phyloP scores from a whole-genome alignment of 208 protist genomes.

The Tritrichomonas foetus region DNA sequence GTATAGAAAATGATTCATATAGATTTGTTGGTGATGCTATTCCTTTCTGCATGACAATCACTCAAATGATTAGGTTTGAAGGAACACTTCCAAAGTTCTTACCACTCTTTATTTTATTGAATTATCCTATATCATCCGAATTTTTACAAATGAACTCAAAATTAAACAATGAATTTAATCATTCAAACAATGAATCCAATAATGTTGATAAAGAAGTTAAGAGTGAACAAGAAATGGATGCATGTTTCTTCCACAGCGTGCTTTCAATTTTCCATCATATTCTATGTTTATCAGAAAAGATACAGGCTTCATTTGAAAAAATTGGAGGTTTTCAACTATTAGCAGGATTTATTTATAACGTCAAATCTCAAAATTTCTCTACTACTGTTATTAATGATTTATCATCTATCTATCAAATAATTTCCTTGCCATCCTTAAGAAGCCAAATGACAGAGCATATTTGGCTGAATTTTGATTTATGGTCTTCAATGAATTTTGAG shows the following conservation, averaged over 20 bases:
- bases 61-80: no score
- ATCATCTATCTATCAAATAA: not conserved
- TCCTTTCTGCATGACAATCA: no score
- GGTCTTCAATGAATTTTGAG: not conserved
- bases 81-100: no score
- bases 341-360: not conserved
- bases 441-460: not conserved
- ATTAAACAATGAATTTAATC: not conserved
- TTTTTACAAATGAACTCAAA: no score
- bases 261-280: not conserved
- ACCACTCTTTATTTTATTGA: no score
- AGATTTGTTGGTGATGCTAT: no score
- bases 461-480: not conserved
- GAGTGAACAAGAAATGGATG: no score
- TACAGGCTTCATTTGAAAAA: not conserved
- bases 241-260: not conserved
- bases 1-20: no score
- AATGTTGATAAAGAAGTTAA: conserved; percentile 1
- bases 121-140: no score
- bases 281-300: not conserved
- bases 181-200: no score
- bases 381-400: not conserved
- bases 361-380: not conserved
- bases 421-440: not conserved
- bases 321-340: conserved; percentile 21